Conservation (phyloP, 2,329 filamentous ascomycete genomes). For the Penicillium concentricum region DNA sequence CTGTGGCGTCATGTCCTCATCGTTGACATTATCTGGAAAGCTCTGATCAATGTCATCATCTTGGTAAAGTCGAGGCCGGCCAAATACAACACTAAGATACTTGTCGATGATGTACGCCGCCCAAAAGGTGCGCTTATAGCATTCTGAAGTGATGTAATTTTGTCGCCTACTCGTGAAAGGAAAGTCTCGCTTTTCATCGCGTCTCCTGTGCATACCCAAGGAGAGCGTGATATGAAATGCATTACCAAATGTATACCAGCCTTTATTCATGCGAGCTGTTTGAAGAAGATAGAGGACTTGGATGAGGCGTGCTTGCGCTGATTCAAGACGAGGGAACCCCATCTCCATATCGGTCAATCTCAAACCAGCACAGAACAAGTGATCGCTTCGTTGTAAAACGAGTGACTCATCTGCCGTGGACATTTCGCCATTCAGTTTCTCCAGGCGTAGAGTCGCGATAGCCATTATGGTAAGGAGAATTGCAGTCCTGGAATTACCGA, state of each 20-base stretch:
- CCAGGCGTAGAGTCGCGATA: conserved; percentile 51
- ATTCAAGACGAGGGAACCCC: conserved; percentile 41
- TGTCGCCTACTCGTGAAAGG: conserved; percentile 9
- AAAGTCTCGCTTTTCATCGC: conserved; percentile 15
- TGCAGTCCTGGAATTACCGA: conserved; percentile 45
- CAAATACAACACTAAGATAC: conserved; percentile 58
- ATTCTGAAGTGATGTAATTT: conserved; percentile 38
- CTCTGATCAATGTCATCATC: conserved; percentile 61
- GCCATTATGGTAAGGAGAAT: conserved; percentile 50
- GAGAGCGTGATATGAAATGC: conserved; percentile 40
- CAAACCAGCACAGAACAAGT: conserved; percentile 23
- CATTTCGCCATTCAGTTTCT: not conserved
- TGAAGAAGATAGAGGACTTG: conserved; percentile 49
- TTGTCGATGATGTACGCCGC: conserved; percentile 58
- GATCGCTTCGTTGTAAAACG: conserved; percentile 6
- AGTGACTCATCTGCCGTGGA: not conserved
- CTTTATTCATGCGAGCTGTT: conserved; percentile 49
- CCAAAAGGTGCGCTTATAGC: conserved; percentile 58
- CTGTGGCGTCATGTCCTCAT: conserved; percentile 51
- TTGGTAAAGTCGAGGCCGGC: conserved; percentile 56
- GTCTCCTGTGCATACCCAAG: conserved; percentile 22
- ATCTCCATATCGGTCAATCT: conserved; percentile 39
- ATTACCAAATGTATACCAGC: conserved; percentile 50
- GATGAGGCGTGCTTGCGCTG: conserved; percentile 43
- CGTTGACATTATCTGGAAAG: conserved; percentile 51